Base-by-base conservation (phyloP, 2,329 filamentous ascomycete species). In the Penicillium psychrosexuale region DNA sequence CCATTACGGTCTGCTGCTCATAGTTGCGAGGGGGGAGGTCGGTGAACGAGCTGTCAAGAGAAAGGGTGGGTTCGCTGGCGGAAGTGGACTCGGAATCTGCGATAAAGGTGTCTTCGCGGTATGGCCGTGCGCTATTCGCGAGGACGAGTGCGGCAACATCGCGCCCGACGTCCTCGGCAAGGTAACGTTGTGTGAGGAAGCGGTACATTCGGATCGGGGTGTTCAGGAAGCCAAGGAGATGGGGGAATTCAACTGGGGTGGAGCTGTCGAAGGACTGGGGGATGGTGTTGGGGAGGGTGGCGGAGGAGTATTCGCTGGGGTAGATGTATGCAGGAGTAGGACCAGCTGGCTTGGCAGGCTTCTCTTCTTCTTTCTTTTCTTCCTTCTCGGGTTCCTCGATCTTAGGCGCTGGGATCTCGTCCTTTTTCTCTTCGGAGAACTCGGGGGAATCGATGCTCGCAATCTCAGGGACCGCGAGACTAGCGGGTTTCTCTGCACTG, bases 221-320 rank as follows among this genome's bases (percentile, higher is more conserved):
- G 76, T 94, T 93, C 59, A 89, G 78, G 79, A 99, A 96, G 57
- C 94, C 94, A 30, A 99, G 87, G 55, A 97, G 83, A 71, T 97
- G 93, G 1, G 93, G 93, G 72, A 96, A 89, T 39, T 84, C 79
- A 56, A 99, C 82, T 13, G 88, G 81, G 24, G 82, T 79, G 6
- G 88, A 86, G 40, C 91, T 91, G 36, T 86, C 83, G 67, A 99
- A 84, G 56, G 87, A 83, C 59, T 78, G 68, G 3, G 93, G 93
- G 40, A 88, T 82, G 42, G 82, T 78, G 30, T 80, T 69, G 0
- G 92, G 86, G 47, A 91, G 79, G 24, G 76, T 67, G 38, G 88
- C 84, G 36, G 83, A 78, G 8, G 83, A 66, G 74, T 97, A 99
- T 72, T 89, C 85, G 56, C 81, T 76, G 3, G 89, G 82, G 8